Evolutionary conservation across 495 filamentous ascomycete genomes (phyloP).

Genomic region (Xeromyces bisporus): DNA sequence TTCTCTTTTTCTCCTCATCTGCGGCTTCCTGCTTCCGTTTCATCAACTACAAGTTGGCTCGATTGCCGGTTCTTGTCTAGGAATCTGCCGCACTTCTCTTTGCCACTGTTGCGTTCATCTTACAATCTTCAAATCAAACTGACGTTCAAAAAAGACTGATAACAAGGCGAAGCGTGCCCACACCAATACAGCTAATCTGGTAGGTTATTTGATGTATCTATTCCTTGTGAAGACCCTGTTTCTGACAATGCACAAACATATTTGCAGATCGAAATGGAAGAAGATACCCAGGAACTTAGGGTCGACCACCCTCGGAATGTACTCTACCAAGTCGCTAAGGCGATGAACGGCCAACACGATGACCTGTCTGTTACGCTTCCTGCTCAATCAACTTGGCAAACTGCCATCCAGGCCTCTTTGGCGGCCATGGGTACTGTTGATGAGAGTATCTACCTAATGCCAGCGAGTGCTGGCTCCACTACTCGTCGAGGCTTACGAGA

Average conservation of each 20-base stretch:
- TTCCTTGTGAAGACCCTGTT: not conserved
- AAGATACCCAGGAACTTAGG: not conserved
- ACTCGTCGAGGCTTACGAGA: constrained; percentile 2
- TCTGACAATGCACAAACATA: not conserved
- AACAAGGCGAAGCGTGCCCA: not conserved
- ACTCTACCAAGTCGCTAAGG: constrained; percentile 4
- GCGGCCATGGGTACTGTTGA: constrained; percentile 3
- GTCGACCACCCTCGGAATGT: constrained; percentile 5
- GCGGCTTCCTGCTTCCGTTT: not conserved
- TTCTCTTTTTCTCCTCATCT: not conserved
- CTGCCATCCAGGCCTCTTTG: constrained; percentile 4
- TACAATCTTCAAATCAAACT: not conserved
- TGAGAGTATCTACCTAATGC: constrained; percentile 4
- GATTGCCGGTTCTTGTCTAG: too few relatives aligned
- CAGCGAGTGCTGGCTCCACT: constrained; percentile 1
- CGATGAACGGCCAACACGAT: constrained; percentile 3
- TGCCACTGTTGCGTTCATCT: not conserved
- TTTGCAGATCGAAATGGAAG: not conserved
- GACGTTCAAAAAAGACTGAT: not conserved
- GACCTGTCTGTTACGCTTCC: constrained; percentile 6
- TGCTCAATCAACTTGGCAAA: constrained; percentile 3
- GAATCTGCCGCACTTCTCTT: not conserved
- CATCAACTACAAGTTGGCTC: too few relatives aligned
- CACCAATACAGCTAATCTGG: not conserved
- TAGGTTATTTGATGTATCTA: not conserved